phyloP scores from a whole-genome alignment of 2,329 filamentous ascomycete genomes.

The Claviceps africana region DNA sequence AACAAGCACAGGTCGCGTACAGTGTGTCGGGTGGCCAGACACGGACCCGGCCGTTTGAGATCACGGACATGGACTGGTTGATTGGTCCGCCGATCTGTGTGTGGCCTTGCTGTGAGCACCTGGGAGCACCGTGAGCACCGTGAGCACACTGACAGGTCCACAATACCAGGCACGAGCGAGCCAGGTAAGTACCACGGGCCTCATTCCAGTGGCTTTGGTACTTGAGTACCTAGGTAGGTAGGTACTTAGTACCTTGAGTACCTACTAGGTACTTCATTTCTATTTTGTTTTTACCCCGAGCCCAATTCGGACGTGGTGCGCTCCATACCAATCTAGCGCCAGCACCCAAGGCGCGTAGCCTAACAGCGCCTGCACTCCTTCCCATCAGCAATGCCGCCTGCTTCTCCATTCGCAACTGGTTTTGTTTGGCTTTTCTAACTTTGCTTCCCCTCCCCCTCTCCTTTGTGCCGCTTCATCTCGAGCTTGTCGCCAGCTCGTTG shows the following conservation, averaged over 20 bases:
- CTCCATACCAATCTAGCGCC: not conserved
- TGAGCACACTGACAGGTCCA: not conserved
- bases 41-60: too few species aligned
- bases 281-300: not conserved
- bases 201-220: too few species aligned
- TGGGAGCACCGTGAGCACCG: too few species aligned
- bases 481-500: not conserved
- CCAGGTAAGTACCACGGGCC: too few species aligned
- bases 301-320: not conserved
- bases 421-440: not conserved
- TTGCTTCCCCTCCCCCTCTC: not conserved
- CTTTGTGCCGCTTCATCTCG: not conserved
- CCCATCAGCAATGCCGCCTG: not conserved
- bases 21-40: too few species aligned
- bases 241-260: too few species aligned
- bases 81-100: too few species aligned
- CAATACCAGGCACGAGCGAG: not conserved
- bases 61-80: too few species aligned
- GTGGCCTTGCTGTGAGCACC: not conserved
- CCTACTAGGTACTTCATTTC: not conserved
- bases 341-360: not conserved
- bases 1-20: too few species aligned
- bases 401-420: not conserved
- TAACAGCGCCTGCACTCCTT: not conserved
- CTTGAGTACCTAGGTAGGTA: too few species aligned